A percentile compares a stretch with the other conserved stretches of the same genome.
These are phyloP conservation scores for Coemansia asiatica DNA, from an alignment of 192 early-diverging fungal genomes.

Conservation along the genomic window DNA sequence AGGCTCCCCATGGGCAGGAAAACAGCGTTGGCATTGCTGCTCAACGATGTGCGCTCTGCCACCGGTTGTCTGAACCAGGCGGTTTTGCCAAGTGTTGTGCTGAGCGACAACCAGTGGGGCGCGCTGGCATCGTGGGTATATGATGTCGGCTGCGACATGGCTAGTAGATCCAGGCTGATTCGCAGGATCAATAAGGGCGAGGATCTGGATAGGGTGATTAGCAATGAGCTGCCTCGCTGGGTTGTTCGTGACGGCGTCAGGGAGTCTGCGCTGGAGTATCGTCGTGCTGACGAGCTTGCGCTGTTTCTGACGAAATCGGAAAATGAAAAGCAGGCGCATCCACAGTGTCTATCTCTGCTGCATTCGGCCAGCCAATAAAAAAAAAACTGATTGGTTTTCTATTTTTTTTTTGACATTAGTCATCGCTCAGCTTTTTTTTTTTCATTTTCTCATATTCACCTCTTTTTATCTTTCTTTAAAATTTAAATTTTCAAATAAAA, in stretches of 20 bases:
- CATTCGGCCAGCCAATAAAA: neutral
- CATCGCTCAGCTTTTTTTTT: neutral
- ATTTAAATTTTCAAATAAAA: neutral
- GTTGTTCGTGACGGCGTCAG: neutral
- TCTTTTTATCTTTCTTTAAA: neutral
- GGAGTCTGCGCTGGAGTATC: neutral
- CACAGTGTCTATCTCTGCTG: neutral
- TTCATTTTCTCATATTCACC: neutral
- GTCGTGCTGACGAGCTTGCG: slow-evolving; percentile 14
- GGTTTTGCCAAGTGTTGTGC: neutral
- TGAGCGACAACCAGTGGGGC: slow-evolving; percentile 38
- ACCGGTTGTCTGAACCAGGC: slow-evolving; percentile 13
- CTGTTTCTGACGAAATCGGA: slow-evolving; percentile 18
- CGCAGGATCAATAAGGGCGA: slow-evolving; percentile 22
- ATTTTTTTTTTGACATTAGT: too few relatives aligned
- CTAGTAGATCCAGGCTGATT: slow-evolving; percentile 17
- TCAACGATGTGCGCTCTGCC: slow-evolving; percentile 3
- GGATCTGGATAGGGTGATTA: slow-evolving; percentile 2
- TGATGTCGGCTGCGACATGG: slow-evolving; percentile 27
- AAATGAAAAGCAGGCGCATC: neutral
- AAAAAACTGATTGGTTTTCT: neutral
- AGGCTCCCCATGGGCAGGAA: neutral
- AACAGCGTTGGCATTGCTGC: slow-evolving; percentile 12
- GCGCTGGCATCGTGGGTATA: slow-evolving; percentile 37
- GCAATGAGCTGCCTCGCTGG: slow-evolving; percentile 17